Conservation (phyloP, 2,329 filamentous ascomycete species). For the Talaromyces sp. region DNA sequence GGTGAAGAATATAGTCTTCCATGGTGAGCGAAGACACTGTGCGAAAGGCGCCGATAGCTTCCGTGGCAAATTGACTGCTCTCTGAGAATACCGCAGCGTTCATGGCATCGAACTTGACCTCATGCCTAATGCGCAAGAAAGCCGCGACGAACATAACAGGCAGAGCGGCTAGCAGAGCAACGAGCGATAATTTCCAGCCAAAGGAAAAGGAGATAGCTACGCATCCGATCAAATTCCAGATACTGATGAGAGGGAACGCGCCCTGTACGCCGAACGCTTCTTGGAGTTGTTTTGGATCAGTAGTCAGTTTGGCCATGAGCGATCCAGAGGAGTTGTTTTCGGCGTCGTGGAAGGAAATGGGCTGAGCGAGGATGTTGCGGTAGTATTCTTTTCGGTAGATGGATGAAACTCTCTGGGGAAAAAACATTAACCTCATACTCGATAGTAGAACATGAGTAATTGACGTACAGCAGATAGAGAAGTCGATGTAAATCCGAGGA, state of each 20-base stretch:
- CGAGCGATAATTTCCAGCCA: slow-evolving; percentile 71
- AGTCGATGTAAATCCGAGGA: slow-evolving; percentile 43
- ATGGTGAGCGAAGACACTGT: slow-evolving; percentile 67
- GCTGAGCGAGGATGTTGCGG: slow-evolving; percentile 40
- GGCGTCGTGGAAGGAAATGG: slow-evolving; percentile 39
- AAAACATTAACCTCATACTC: slow-evolving; percentile 7
- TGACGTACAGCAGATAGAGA: slow-evolving; percentile 40
- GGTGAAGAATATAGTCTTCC: slow-evolving; percentile 58
- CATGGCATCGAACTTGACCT: slow-evolving; percentile 63
- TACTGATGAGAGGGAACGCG: slow-evolving; percentile 52
- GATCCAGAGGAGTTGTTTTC: slow-evolving; percentile 46
- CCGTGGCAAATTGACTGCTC: slow-evolving; percentile 69
- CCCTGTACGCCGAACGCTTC: slow-evolving; percentile 47
- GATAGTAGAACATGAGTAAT: neutral
- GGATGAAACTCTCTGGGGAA: slow-evolving; percentile 26
- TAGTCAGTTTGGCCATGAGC: slow-evolving; percentile 43
- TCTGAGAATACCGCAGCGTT: slow-evolving; percentile 64
- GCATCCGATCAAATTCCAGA: slow-evolving; percentile 62
- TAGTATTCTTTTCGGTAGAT: slow-evolving; percentile 43
- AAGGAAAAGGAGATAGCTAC: slow-evolving; percentile 64
- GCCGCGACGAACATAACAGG: slow-evolving; percentile 47
- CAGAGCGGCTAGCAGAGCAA: slow-evolving; percentile 57
- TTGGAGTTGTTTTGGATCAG: slow-evolving; percentile 47
- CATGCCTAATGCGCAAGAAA: slow-evolving; percentile 56
- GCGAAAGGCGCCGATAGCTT: slow-evolving; percentile 68